Percentiles rank a stretch among this genome's conserved stretches.
These are phyloP conservation scores for Exophiala sp. DNA, from an alignment of 2,329 filamentous ascomycete species.

Conservation along the genomic window DNA sequence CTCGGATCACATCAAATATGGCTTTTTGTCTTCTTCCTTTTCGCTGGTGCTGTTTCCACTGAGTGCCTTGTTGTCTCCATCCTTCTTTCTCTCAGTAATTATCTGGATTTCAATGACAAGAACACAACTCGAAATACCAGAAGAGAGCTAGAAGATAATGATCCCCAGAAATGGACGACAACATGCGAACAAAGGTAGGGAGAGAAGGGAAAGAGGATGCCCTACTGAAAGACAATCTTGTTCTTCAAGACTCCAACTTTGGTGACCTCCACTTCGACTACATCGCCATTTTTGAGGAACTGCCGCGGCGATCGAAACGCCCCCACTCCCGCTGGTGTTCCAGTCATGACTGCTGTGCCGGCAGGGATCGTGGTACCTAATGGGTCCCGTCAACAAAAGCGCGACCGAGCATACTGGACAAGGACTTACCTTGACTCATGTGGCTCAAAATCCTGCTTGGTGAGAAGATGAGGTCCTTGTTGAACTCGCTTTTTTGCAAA, in stretches of 20 bases:
- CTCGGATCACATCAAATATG: no score
- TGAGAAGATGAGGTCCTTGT: constrained; percentile 48
- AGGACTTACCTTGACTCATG: constrained; percentile 36
- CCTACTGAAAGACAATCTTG: background rate
- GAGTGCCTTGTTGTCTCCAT: no score
- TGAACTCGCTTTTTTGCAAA: constrained; percentile 40
- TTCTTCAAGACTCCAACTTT: constrained; percentile 1
- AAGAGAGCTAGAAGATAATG: no score
- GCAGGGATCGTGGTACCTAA: constrained; percentile 44
- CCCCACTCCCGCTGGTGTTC: constrained; percentile 44
- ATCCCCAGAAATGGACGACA: no score
- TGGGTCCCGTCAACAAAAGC: constrained; percentile 35
- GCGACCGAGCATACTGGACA: background rate
- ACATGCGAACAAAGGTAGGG: no score
- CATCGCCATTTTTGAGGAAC: constrained; percentile 34
- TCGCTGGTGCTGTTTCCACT: no score
- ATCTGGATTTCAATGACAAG: no score
- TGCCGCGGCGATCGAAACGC: constrained; percentile 30
- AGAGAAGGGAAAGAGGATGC: no score
- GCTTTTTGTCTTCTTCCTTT: no score
- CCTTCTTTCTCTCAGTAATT: no score
- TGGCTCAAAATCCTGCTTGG: constrained; percentile 43
- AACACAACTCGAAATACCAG: no score
- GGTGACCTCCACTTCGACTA: constrained; percentile 4
- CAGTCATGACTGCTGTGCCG: constrained; percentile 50